These are phyloP conservation scores for Amorphotheca resinae DNA, from an alignment of 495 filamentous ascomycete species.

Conservation along the genomic window DNA sequence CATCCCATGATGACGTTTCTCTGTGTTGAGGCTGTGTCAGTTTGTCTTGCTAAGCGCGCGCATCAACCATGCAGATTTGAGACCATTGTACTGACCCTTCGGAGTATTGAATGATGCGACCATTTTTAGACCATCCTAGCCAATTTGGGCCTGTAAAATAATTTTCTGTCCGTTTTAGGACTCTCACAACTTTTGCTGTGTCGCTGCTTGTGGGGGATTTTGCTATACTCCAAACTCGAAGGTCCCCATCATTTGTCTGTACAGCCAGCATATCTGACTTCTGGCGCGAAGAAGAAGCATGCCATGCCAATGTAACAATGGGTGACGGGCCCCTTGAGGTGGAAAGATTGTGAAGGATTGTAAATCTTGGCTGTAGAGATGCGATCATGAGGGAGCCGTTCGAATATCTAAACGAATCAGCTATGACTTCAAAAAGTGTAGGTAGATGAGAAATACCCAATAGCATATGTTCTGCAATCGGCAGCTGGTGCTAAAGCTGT, in stretches of 20 bases:
- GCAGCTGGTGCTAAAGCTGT: slow-evolving; percentile 78
- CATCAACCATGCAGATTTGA: slow-evolving; percentile 18
- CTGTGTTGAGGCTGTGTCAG: slow-evolving; percentile 36
- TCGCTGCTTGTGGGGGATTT: slow-evolving; percentile 67
- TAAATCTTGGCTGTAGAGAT: slow-evolving; percentile 81
- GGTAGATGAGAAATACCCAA: slow-evolving; percentile 52
- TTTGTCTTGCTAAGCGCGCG: slow-evolving; percentile 26
- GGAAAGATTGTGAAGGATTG: slow-evolving; percentile 83
- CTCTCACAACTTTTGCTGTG: slow-evolving; percentile 71
- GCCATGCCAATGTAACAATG: slow-evolving; percentile 86
- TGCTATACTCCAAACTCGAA: slow-evolving; percentile 93
- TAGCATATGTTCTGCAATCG: slow-evolving; percentile 94
- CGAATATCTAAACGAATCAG: slow-evolving; percentile 55
- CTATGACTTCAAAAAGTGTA: slow-evolving; percentile 1
- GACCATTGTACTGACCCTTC: slow-evolving; percentile 56
- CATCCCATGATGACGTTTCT: slow-evolving; percentile 90
- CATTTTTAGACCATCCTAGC: slow-evolving; percentile 98
- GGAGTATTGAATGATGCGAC: slow-evolving; percentile 82
- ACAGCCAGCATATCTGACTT: slow-evolving; percentile 97
- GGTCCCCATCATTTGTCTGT: slow-evolving; percentile 82
- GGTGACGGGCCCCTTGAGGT: slow-evolving; percentile 74
- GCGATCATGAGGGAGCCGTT: slow-evolving; percentile 93
- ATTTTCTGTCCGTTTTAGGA: slow-evolving; percentile 69
- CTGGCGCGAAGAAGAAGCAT: slow-evolving; percentile 90
- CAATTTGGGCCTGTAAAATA: slow-evolving; percentile 72